Base-by-base conservation (phyloP, 257 asterid species). In the Henckelia pumila region DNA sequence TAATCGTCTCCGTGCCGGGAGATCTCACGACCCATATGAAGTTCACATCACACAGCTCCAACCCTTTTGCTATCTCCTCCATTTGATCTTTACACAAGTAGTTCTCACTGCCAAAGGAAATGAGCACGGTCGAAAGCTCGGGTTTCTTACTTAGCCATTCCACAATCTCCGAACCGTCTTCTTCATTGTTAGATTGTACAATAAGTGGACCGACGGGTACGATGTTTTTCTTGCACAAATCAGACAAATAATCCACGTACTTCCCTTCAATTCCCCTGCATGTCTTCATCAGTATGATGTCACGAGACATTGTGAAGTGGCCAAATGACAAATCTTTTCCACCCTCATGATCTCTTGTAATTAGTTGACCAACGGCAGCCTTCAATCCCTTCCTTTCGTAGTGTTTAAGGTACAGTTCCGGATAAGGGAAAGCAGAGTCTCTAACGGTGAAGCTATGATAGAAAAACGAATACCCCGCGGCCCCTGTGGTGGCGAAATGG, bases 171-270 rank as follows among this genome's bases (percentile, higher is more conserved):
- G 73, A 24, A 16, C 64, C 24, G 2, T 28, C 56, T 2, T 37
- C 72, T 3, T 21, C 68, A 0, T 6, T 21, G 3, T 1, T 40
- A 3, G 21, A 8, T 0, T 59, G 8, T 5, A 0, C 21, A 59
- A 75, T 73, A 14, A 82, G 77, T 5, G 80, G 81, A 26, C 87
- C 87, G 0, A 73, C 66, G 0, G 87, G 71, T 1, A 77, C 5
- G 1, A 79, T 6, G 3, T 66, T 64, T n/a, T 74, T 76, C 40
- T 60, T 22, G 64, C 50, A 71, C 21, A 73, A 35, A 20, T 20
- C 19, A 6, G 83, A 79, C 14, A 74, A 61, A 35, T 77, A 77
- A 25, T 77, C 77, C 0, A 79, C 21, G 29, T 82, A 82, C 68
- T 82, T 82, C 33, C 64, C 71, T 25, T 79, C 84, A 3, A 82